Base-by-base conservation (phyloP, 2,329 filamentous ascomycete species). In the Pseudocercospora fuligena region DNA sequence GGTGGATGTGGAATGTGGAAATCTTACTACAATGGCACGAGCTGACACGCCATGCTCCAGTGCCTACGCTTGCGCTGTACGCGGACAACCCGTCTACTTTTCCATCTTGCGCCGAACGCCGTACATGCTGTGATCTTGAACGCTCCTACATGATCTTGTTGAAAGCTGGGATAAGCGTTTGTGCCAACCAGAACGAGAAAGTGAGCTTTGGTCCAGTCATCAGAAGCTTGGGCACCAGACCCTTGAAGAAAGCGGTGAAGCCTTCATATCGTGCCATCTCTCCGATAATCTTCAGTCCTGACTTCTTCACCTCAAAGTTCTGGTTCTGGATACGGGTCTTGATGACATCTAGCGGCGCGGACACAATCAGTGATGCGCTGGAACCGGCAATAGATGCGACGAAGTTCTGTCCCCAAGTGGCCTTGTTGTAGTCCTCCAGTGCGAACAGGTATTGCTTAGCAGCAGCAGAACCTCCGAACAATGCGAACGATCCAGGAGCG, bases 161-260 rank as follows among this genome's bases (percentile, higher is more conserved):
- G 80, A 98, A 98, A 46, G 93, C 91, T 60, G 95, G 95, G 78
- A 99, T 99, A 76, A 99, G 85, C 31, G 95, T 98, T 86, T 99
- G 95, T 65, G 95, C 95, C 78, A 99, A 89, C 95, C 95, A 99
- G 89, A 99, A 99, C 68, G 94, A 97, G 86, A 99, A 99, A 70
- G 98, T 95, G 68, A 99, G 87, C 88, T 99, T 99, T 70, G 95
- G 95, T 25, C 95, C 96, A 16, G 95, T 99, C 95, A 99, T 99
- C 77, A 99, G 87, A 71, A 99, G 89, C 90, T 99, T 99, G 69
- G 95, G 95, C 59, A 93, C 91, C 71, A 99, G 83, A 51, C 95
- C 95, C 88, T 99, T 99, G 89, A 99, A 99, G 88, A 99, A 98
- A 76, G 91, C 90, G 16, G 86, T 84, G 66, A 90, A 78, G 23